Evolutionary conservation across 768 basidiomycete genomes (phyloP).

Genomic region (Suillus variegatus): DNA sequence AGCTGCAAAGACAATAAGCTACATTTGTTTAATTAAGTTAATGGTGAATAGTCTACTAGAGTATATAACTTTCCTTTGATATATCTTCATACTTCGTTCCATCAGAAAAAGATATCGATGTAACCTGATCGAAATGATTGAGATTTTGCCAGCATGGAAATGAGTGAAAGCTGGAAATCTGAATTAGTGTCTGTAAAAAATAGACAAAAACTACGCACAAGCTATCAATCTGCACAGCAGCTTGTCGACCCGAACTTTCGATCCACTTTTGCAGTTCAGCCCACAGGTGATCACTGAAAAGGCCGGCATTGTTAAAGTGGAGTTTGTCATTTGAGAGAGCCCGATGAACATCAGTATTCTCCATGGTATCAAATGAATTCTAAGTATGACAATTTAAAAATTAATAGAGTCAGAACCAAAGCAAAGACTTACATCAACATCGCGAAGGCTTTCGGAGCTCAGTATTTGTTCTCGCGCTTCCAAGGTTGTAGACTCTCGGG

Average conservation of each 20-base stretch:
- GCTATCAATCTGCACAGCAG: conserved; percentile 16
- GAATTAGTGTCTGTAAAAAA: not conserved
- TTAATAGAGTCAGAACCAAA: not conserved
- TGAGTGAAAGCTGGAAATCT: no score
- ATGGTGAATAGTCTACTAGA: not conserved
- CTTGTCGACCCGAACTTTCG: conserved; percentile 12
- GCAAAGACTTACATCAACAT: conserved; percentile 16
- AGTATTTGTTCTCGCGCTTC: conserved; percentile 16
- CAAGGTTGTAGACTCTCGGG: no score
- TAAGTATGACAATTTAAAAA: not conserved
- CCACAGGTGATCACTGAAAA: conserved; percentile 36
- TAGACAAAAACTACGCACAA: not conserved
- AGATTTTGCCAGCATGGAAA: not conserved
- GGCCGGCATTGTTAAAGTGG: conserved; percentile 36
- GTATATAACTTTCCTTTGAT: not conserved
- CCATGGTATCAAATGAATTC: conserved; percentile 38
- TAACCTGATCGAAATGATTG: not conserved
- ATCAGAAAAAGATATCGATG: not conserved
- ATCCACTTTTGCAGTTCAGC: conserved; percentile 22
- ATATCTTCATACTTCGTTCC: not conserved
- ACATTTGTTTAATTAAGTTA: not conserved
- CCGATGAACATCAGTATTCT: conserved; percentile 33
- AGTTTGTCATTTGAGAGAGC: conserved; percentile 38
- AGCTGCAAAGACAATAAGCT: not conserved
- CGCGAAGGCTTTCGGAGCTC: conserved; percentile 14